Evolutionary conservation across 805 yeast genomes (phyloP).

Genomic region (Saccharomycopsis javanensis): DNA sequence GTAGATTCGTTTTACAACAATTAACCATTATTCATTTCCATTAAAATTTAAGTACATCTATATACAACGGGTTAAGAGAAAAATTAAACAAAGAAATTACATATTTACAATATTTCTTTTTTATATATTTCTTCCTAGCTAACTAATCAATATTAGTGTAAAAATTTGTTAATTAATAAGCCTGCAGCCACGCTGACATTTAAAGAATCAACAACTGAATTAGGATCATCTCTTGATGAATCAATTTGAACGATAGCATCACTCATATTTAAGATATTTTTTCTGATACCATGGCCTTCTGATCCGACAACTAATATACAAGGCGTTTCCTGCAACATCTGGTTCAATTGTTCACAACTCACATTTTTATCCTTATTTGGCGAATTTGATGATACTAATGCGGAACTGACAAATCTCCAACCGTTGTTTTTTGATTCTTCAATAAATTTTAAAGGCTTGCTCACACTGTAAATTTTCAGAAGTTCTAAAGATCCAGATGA

Average conservation of each 20-base stretch:
- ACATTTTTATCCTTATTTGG: constrained; percentile 21
- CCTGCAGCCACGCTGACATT: constrained; percentile 90
- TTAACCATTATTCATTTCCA: background rate
- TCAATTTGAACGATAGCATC: constrained; percentile 34
- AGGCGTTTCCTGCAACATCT: constrained; percentile 42
- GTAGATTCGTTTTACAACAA: too few relatives aligned
- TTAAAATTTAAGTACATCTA: too few relatives aligned
- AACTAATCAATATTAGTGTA: background rate
- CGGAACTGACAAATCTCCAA: constrained; percentile 66
- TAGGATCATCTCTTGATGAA: constrained; percentile 22
- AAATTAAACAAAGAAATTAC: too few relatives aligned
- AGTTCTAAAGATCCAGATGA: constrained; percentile 80
- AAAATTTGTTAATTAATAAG: constrained; percentile 34
- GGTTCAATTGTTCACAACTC: constrained; percentile 34
- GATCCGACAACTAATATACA: constrained; percentile 70
- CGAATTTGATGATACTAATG: constrained; percentile 28
- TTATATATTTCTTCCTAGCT: background rate
- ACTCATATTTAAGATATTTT: constrained; percentile 48
- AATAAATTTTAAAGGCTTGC: constrained; percentile 55
- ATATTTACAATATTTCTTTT: background rate
- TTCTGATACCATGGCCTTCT: constrained; percentile 77
- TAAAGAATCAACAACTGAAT: constrained; percentile 53
- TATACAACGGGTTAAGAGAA: too few relatives aligned
- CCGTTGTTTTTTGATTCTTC: constrained; percentile 45
- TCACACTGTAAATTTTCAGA: constrained; percentile 47